Base-by-base conservation (phyloP, 169 alveolate species). In the Plasmodium knowlesi region DNA sequence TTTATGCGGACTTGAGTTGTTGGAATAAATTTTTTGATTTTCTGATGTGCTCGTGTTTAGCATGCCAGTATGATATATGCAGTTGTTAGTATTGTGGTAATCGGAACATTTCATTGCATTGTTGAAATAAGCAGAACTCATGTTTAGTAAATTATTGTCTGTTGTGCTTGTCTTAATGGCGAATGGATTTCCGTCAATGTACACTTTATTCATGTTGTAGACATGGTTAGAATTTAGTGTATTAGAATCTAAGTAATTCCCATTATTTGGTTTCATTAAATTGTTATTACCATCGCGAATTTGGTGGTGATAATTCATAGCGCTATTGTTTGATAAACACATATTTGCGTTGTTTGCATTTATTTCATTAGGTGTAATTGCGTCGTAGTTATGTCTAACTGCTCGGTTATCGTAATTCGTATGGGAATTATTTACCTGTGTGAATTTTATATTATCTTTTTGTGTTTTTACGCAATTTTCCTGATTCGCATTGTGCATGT, bases 81-180 rank as follows among this genome's bases (percentile, higher is more conserved):
- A 85, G 32, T 46, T 74, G 30, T 74, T 85, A 85, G 28, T 57
- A 74, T 85, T 74, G 54, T 76, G 34, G 79, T 85, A 85, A 74
- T 85, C 93, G 19, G 81, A 76, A 54, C 81, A 85, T 70, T 85
- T 85, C 93, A 85, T 85, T 19, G 41, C 81, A 85, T 85, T 67
- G 22, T 67, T 85, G 76, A 74, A 85, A 39, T 67, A 39, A 53
- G n/a, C 43, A 54, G 83, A 67, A 84, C 37, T 71, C 82, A 70
- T 84, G 61, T 85, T 43, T 78, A 39, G 81, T 30, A 43, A 41
- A 74, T 74, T 76, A 41, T 85, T 73, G 25, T 85, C 93, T 30
- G 80, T 50, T 74, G 84, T 32, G 70, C 81, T 85, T 54, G 86
- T 46, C 76, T 41, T 73, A 19, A 76, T 32, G 43, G 54, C 28